phyloP scores from a whole-genome alignment of 305 asterid species.

The Plantago lanceolata region DNA sequence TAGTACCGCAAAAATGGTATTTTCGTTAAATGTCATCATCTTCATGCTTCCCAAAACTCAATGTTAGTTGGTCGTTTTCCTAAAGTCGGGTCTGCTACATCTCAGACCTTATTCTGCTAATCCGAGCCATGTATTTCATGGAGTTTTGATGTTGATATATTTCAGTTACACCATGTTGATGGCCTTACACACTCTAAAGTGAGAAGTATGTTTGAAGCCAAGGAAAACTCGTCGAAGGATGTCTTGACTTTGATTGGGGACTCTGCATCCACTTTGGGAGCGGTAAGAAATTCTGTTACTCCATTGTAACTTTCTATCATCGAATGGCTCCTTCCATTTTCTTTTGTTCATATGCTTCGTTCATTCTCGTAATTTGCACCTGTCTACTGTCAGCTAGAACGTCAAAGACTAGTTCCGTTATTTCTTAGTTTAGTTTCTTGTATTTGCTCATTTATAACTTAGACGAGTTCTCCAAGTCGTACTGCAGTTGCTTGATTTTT shows the following conservation, averaged over 20 bases:
- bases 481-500: no score
- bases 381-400: no score
- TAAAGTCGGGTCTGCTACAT: background rate
- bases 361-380: no score
- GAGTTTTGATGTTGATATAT: constrained; percentile 8
- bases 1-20: background rate
- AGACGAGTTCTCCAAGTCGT: no score
- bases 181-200: constrained; percentile 67
- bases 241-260: constrained; percentile 52
- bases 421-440: background rate
- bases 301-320: no score
- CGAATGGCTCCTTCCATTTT: background rate
- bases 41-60: background rate
- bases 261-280: constrained; percentile 74
- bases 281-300: constrained; percentile 36
- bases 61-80: background rate
- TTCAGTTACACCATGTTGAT: constrained; percentile 80
- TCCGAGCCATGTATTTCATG: background rate
- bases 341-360: background rate
- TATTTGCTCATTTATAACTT: no score
- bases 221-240: constrained; percentile 35
- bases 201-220: constrained; percentile 45
- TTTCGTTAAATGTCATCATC: constrained; percentile 4
- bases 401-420: no score
- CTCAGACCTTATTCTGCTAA: constrained; percentile 5